Conservation (phyloP, 768 basidiomycete genomes). For the Tephrocybe sp. region DNA sequence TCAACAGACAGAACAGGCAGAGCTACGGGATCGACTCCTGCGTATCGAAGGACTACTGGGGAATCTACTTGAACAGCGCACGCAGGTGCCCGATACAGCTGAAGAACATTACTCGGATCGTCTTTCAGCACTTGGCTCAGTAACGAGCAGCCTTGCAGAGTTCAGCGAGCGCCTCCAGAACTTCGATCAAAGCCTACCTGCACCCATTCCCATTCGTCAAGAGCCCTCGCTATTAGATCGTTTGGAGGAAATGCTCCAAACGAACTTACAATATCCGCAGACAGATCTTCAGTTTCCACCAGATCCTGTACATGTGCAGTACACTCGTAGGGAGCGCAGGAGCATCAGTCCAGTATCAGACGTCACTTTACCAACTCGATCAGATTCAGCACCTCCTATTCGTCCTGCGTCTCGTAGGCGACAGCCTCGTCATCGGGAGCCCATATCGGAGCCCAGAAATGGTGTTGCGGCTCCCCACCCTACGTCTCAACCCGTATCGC, state of each 20-base stretch:
- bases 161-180: constrained; percentile 21
- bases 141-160: constrained; percentile 24
- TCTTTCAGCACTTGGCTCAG: constrained; percentile 26
- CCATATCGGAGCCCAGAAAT: not conserved
- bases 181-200: constrained; percentile 29
- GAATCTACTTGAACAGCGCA: constrained; percentile 32
- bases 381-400: constrained; percentile 25
- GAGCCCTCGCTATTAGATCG: constrained; percentile 58
- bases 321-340: constrained; percentile 31
- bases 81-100: constrained; percentile 22
- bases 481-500: too few relatives aligned
- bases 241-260: constrained; percentile 57
- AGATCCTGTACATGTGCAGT: constrained; percentile 46
- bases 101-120: constrained; percentile 16
- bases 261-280: constrained; percentile 36
- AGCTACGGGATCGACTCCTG: constrained; percentile 35
- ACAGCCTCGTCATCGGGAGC: not conserved
- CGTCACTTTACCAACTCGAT: constrained; percentile 23
- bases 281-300: constrained; percentile 49
- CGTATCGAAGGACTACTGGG: constrained; percentile 48
- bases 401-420: not conserved
- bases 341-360: constrained; percentile 35
- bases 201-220: constrained; percentile 43
- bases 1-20: constrained; percentile 37
- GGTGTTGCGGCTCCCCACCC: not conserved